A percentile compares a stretch with the other conserved stretches of the same genome.
These are phyloP conservation scores for Gaultheria prostrata DNA, from an alignment of 148 eudicot species.

Conservation along the genomic window DNA sequence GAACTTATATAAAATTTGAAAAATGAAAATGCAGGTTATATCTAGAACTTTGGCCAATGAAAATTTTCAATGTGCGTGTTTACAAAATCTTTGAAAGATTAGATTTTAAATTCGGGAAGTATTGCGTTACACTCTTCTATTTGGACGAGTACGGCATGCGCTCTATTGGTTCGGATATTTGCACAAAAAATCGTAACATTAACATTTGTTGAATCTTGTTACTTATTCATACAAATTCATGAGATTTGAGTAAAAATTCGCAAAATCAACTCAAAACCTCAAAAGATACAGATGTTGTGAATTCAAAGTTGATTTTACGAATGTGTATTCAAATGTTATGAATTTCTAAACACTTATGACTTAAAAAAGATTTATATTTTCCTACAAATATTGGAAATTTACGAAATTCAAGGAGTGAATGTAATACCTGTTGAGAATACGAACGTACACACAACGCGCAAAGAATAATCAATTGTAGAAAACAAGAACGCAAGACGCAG, in stretches of 20 bases:
- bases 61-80: not conserved
- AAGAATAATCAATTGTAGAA: too few species aligned
- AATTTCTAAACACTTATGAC: too few species aligned
- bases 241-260: not conserved
- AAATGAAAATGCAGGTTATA: not conserved
- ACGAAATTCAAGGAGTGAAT: not conserved
- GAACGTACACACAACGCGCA: too few species aligned
- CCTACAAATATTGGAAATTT: not conserved
- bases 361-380: too few species aligned
- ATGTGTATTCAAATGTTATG: not conserved
- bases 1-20: not conserved
- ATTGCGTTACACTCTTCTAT: not conserved
- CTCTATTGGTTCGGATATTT: not conserved
- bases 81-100: not conserved
- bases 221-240: not conserved
- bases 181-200: not conserved
- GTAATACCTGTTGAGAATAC: not conserved
- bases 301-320: not conserved
- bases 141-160: not conserved
- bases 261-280: not conserved
- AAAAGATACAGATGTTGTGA: not conserved
- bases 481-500: too few species aligned
- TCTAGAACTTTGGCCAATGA: too few species aligned
- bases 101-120: not conserved
- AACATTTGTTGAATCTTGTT: not conserved